Base-by-base conservation (phyloP, 768 basidiomycete species). In the Amanita pseudoporphyria region DNA sequence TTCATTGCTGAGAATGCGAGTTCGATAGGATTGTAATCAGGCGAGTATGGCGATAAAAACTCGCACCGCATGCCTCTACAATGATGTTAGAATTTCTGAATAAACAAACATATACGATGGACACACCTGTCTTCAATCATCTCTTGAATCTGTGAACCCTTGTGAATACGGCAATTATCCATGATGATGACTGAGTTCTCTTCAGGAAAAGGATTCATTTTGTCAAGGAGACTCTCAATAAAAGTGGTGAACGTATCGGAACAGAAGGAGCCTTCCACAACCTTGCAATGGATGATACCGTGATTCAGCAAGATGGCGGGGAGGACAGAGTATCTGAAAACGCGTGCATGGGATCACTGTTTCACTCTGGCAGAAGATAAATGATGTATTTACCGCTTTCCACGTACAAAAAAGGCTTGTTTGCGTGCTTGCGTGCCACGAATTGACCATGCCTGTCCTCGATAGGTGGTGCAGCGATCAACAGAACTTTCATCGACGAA, bases 141-240 rank as follows among this genome's bases (percentile, higher is more conserved):
- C 10, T 57, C 53, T 0, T 49, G 2, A 9, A 59, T 43, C n/a
- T 30, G 24, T 2, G 56, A 54, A 19, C 44, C 26, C 36, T 57
- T 59, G 42, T 57, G 58, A 21, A 59, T 55, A 13, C 47, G 42
- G n/a, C 38, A 41, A 54, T 69, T 70, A 44, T 70, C 66, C 47
- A 62, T 58, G 9, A 69, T 56, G 36, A 71, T 53, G 9, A 71
- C 66, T 10, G 61, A 66, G 31, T 60, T 59, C 9, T 37, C 35
- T 4, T 12, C 47, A 18, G 63, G 66, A 35, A 53, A 70, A 9
- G 62, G 64, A 35, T 66, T 63, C 65, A 69, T 67, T n/a, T 47
- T 18, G 35, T 58, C 52, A 2, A 66, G 52, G 9, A 65, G 57
- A 14, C 32, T 50, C 35, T 54, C 50, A 36, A 63, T 51, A 41